Base-by-base conservation (phyloP, 1,139 yeast species). In the Nematodospora anomalae region DNA sequence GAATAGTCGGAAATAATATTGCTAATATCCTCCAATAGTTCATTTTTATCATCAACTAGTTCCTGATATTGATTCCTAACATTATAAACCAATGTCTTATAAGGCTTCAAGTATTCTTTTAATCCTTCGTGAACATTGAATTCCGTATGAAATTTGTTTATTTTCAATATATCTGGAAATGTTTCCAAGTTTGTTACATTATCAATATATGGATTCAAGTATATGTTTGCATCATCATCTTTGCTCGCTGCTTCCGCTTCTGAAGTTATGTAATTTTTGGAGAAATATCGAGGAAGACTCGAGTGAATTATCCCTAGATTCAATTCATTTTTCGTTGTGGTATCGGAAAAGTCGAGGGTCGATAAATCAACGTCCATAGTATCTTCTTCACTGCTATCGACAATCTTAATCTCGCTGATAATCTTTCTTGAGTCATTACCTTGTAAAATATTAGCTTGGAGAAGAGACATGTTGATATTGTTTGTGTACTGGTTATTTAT, bases 31-130 rank as follows among this genome's bases (percentile, higher is more conserved):
- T 86, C 84, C 16, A 80, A 62, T 40, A 83, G 50, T 40, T 83
- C 90, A 25, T 76, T 81, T 41, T 84, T 71, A 33, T 83, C 90
- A 36, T 81, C 90, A n/a, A 75, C 71, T n/a, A 60, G 42, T 58
- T 66, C 42, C 67, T 50, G 20, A 41, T 18, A 41, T 35, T 20
- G 35, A 35, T 43, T 47, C 25, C 59, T 65, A 24, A 64, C 59
- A 32, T 67, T 64, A 0, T 68, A 54, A 1, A 82, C 72, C 24
- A 68, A 53, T 9, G 67, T 62, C 7, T 65, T 62, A 74, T 80
- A 80, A 2, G 62, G 60, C 41, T 67, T 64, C 36, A 83, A 61
- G 9, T 67, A 62, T 8, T 60, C 52, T 32, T 73, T 63, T n/a
- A 80, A 58, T 3, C 64, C 57, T 16, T 74, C 64, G 12, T 79